Evolutionary conservation across 352 stramenopile species (phyloP), one percentile per base, ranked within the genome.

Genomic region (Thraustochytrium striatum): DNA sequence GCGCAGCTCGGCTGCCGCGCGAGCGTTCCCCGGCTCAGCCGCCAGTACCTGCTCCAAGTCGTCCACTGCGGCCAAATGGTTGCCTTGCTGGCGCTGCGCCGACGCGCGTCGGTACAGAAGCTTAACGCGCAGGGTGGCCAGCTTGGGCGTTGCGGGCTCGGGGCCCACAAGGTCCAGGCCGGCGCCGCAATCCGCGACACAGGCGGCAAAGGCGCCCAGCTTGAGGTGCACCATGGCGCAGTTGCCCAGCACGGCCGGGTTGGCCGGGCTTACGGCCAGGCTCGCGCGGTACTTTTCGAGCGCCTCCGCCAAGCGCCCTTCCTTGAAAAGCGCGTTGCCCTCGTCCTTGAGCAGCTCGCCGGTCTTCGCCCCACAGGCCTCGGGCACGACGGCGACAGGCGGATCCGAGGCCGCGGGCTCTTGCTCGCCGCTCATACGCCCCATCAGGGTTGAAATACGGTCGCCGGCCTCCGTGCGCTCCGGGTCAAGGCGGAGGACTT

Each of bases 401-500:
- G 2, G 13, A 69, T 25, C 19, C 1, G 52, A 28, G 39, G 39
- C 39, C 39, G 5, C 39, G 5, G 39, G 13, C 39, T 47, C 13
- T 47, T 5, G 5, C 39, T 47, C n/a, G n/a, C 7, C 38, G 35
- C 53, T 70, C 2, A 70, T 19, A n/a, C 53, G 50, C 9, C 16
- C 59, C 65, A 75, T 68, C 8, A 75, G 52, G 2, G 8, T 9
- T 38, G 65, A 65, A 72, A 75, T 75, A n/a, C 65, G 65, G 32
- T 75, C 65, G 50, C 65, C 65, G 25, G 65, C 65, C 50, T 75
- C 65, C 28, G 44, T 38, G 52, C 65, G 65, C 50, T 75, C 65
- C 25, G 65, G 65, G 13, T 75, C 65, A 28, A 75, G 50, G 13
- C 65, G 65, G 32, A 75, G 39, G 9, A 75, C 16, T 32, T 75